These are phyloP conservation scores for Knoxdaviesia proteae DNA, from an alignment of 2,329 filamentous ascomycete genomes.

Conservation along the genomic window DNA sequence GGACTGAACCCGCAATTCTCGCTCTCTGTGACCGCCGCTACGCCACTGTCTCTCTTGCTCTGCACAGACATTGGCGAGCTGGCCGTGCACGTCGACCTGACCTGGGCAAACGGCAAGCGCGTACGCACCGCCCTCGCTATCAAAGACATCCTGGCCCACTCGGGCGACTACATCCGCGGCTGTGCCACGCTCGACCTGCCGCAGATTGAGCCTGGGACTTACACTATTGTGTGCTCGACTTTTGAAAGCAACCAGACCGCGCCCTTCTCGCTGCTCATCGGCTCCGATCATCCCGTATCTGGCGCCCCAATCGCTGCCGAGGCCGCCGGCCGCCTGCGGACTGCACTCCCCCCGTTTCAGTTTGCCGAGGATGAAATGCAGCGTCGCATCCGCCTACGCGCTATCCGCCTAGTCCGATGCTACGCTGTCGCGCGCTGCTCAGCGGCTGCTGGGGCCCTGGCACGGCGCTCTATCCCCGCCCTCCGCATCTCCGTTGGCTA, in stretches of 20 bases:
- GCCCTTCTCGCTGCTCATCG: constrained; percentile 55
- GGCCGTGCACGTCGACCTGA: constrained; percentile 66
- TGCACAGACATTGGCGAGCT: constrained; percentile 45
- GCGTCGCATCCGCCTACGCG: constrained; percentile 17
- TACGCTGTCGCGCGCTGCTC: constrained; percentile 13
- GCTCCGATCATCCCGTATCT: constrained; percentile 33
- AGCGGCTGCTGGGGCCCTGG: constrained; percentile 5
- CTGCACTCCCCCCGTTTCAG: constrained; percentile 32
- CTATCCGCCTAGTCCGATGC: constrained; percentile 35
- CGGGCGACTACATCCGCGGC: constrained; percentile 72
- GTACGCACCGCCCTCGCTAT: constrained; percentile 41
- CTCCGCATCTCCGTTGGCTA: constrained; percentile 53
- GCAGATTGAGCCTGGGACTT: constrained; percentile 46
- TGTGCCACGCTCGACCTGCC: constrained; percentile 48
- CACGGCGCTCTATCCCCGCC: too few species aligned
- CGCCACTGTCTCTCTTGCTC: constrained; percentile 52
- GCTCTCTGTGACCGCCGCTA: constrained; percentile 33
- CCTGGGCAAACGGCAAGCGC: constrained; percentile 56
- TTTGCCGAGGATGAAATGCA: constrained; percentile 22
- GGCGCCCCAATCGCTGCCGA: constrained; percentile 47
- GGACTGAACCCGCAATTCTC: constrained; percentile 75
- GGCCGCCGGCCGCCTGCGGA: constrained; percentile 52
- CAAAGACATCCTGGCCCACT: constrained; percentile 62
- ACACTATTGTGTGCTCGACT: constrained; percentile 78
- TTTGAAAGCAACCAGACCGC: constrained; percentile 66